Base-by-base conservation (phyloP, 352 stramenopile genomes). In the Phytophthora tubulina region DNA sequence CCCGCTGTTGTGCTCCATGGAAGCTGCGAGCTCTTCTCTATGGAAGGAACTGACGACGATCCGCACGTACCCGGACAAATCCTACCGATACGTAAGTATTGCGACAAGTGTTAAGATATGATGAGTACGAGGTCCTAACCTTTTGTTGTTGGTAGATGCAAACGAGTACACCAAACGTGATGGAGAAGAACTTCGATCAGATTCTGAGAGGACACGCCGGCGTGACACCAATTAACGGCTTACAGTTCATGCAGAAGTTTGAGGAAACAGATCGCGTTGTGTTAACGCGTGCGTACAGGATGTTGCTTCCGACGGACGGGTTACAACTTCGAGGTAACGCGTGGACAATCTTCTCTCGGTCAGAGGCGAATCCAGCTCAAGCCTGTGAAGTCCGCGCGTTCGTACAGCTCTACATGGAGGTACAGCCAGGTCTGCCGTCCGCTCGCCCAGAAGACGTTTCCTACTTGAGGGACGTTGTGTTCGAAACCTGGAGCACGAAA, bases 201-300 rank as follows among this genome's bases (percentile, higher is more conserved):
- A 61, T 73, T 36, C 8, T 79, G 5, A 58, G 53, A 3, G 59
- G 61, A 10, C 17, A 46, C 2, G 46, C 17, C 1, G 70, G 63
- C 4, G 60, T 51, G 17, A 64, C 49, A 35, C 56, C 62, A 13
- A 36, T 79, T 0, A 73, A 73, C n/a, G 67, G 67, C 0, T 51
- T 79, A n/a, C 72, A 79, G 41, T 67, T 74, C 51, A 76, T 79
- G 72, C 64, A 55, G 11, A 76, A 79, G 32, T 76, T 71, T 21
- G 57, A 70, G 33, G 72, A 79, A 46, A 13, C 8, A 4, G 55
- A 74, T 13, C 72, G 72, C 4, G n/a, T 73, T 41, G 72, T 79
- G 15, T 31, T 79, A 3, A 32, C 45, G 4, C 56, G 63, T 2
- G 63, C 63, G 17, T 69, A 57, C 36, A 67, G 30, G 31, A 69